A percentile compares a stretch with the other conserved stretches of the same genome.
phyloP scores from a whole-genome alignment of 805 yeast species.

The Candida rishiriensis region DNA sequence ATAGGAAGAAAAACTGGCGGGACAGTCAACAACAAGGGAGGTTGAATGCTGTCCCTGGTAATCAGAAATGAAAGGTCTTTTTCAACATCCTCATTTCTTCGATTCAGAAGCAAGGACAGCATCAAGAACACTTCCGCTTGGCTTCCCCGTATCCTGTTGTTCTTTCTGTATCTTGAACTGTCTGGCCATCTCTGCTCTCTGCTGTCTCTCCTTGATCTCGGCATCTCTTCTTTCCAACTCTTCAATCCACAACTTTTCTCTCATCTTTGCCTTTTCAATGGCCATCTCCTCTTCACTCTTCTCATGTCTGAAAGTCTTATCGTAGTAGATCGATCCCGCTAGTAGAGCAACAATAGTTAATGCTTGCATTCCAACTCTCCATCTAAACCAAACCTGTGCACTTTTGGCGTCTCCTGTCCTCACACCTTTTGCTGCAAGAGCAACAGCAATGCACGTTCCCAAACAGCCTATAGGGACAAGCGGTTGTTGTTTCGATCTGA shows the following conservation, averaged over 20 bases:
- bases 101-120: neutral
- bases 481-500: slow-evolving; percentile 79
- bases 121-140: neutral
- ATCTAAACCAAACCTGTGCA: slow-evolving; percentile 84
- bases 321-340: slow-evolving; percentile 71
- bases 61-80: neutral
- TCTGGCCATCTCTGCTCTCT: slow-evolving; percentile 62
- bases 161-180: slow-evolving; percentile 32
- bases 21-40: too few relatives aligned
- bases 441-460: slow-evolving; percentile 76
- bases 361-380: slow-evolving; percentile 86
- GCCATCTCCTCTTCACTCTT: slow-evolving; percentile 59
- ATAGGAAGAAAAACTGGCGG: too few relatives aligned
- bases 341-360: slow-evolving; percentile 78
- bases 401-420: slow-evolving; percentile 64
- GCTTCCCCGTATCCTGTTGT: slow-evolving; percentile 15
- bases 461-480: slow-evolving; percentile 80
- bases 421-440: slow-evolving; percentile 72
- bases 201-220: slow-evolving; percentile 61
- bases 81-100: neutral
- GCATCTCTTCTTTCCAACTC: slow-evolving; percentile 84
- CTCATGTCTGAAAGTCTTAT: slow-evolving; percentile 41
- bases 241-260: slow-evolving; percentile 86
- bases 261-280: slow-evolving; percentile 72
- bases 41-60: neutral